A percentile compares a stretch with the other conserved stretches of the same genome.
phyloP scores from a whole-genome alignment of 257 asterid species.

The Leonotis leonurus region DNA sequence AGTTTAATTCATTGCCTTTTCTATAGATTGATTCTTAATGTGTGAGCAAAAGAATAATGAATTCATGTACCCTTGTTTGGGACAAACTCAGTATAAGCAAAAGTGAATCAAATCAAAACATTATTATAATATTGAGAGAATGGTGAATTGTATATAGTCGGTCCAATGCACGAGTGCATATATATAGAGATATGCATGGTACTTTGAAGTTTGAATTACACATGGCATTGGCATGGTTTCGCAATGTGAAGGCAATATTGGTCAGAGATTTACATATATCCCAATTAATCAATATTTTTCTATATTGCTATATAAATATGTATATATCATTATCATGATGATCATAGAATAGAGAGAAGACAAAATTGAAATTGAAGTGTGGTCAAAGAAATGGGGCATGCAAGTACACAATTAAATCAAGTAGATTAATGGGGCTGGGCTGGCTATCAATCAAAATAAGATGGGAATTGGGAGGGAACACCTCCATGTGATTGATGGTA shows the following conservation, averaged over 20 bases:
- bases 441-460: background rate
- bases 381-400: conserved; percentile 25
- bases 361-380: background rate
- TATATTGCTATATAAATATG: no score
- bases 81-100: no score
- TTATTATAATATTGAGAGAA: no score
- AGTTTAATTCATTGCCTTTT: no score
- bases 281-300: no score
- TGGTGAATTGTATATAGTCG: background rate
- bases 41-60: no score
- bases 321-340: no score
- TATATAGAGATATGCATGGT: no score
- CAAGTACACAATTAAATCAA: conserved; percentile 13
- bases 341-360: conserved; percentile 12
- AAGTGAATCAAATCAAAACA: background rate
- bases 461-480: conserved; percentile 4
- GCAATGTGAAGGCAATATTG: background rate
- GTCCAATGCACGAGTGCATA: background rate
- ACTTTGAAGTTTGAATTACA: background rate
- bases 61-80: no score
- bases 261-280: conserved; percentile 21
- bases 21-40: no score
- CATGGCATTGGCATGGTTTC: background rate
- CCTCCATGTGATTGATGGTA: conserved; percentile 49
- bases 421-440: background rate